These are phyloP conservation scores for Physaria fendleri DNA, from an alignment of 345 rosid genomes.

Conservation along the genomic window DNA sequence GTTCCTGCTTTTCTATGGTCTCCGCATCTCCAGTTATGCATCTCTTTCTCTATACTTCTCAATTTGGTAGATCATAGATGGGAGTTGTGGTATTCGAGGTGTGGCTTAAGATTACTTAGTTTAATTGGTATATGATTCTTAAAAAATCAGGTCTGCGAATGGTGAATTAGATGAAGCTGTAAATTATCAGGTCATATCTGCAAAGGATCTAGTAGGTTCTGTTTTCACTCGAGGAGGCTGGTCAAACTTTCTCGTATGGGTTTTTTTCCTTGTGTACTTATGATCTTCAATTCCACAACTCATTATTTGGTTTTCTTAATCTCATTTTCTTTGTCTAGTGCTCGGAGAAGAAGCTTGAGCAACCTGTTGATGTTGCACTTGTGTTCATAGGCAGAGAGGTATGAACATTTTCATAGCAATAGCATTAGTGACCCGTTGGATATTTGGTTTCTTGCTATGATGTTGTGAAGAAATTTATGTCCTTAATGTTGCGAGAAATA, in stretches of 20 bases:
- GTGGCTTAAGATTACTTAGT: background rate
- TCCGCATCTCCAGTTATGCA: constrained; percentile 40
- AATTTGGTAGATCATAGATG: constrained; percentile 8
- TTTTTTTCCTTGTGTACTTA: background rate
- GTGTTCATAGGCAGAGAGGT: constrained; percentile 93
- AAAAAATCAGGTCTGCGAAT: constrained; percentile 27
- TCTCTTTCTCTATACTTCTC: background rate
- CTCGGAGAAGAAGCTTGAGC: constrained; percentile 47
- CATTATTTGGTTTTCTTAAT: background rate
- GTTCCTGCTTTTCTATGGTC: constrained; percentile 89
- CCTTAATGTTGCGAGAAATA: background rate
- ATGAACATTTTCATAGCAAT: constrained; percentile 2
- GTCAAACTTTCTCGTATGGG: constrained; percentile 68
- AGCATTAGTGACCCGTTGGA: background rate
- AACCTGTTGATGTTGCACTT: constrained; percentile 61
- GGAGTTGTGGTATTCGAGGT: background rate
- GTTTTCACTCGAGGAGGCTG: constrained; percentile 68
- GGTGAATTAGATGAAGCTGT: constrained; percentile 39
- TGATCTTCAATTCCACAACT: background rate
- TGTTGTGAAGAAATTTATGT: constrained; percentile 6
- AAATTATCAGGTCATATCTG: constrained; percentile 65
- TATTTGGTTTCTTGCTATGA: background rate
- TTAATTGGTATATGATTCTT: background rate
- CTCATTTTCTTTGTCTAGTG: constrained; percentile 41
- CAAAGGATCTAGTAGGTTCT: constrained; percentile 61